Percentiles rank a stretch among this genome's conserved stretches.
Evolutionary conservation across 495 filamentous ascomycete genomes (phyloP).

Genomic region (Penicillium antarcticum): DNA sequence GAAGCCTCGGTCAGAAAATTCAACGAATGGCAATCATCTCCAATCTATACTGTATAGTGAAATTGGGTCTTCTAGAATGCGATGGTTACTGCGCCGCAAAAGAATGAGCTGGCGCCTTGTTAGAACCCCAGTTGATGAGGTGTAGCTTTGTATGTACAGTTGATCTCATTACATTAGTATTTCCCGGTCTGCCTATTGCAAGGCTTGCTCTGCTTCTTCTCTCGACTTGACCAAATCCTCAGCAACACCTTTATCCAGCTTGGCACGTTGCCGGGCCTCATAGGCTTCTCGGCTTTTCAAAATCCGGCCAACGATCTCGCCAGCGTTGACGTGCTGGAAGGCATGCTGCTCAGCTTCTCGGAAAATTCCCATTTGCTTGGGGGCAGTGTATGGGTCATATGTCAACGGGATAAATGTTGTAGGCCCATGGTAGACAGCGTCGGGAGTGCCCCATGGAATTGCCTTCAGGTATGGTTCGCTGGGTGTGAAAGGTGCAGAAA

Average conservation of each 20-base stretch:
- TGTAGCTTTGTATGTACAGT: conserved; percentile 16
- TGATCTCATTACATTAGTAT: conserved; percentile 8
- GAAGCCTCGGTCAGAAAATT: conserved; percentile 1
- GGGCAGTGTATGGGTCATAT: conserved; percentile 79
- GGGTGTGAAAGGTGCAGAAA: conserved; percentile 84
- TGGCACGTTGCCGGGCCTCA: conserved; percentile 84
- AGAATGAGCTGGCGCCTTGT: neutral
- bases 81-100: neutral
- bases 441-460: conserved; percentile 70
- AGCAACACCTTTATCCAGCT: conserved; percentile 74
- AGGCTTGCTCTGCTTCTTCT: conserved; percentile 19
- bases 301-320: conserved; percentile 87
- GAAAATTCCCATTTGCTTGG: conserved; percentile 78
- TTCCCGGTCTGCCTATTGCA: conserved; percentile 6
- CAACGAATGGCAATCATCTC: neutral
- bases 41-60: neutral
- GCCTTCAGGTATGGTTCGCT: conserved; percentile 69
- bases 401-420: conserved; percentile 86
- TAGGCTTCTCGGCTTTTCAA: conserved; percentile 78
- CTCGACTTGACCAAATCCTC: conserved; percentile 53
- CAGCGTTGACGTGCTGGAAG: conserved; percentile 85
- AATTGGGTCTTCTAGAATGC: neutral
- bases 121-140: conserved; percentile 16
- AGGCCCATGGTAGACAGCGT: conserved; percentile 90
- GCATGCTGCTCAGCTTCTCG: conserved; percentile 67